These are phyloP conservation scores for Tricharina praecox DNA, from an alignment of 495 filamentous ascomycete genomes.

Conservation along the genomic window DNA sequence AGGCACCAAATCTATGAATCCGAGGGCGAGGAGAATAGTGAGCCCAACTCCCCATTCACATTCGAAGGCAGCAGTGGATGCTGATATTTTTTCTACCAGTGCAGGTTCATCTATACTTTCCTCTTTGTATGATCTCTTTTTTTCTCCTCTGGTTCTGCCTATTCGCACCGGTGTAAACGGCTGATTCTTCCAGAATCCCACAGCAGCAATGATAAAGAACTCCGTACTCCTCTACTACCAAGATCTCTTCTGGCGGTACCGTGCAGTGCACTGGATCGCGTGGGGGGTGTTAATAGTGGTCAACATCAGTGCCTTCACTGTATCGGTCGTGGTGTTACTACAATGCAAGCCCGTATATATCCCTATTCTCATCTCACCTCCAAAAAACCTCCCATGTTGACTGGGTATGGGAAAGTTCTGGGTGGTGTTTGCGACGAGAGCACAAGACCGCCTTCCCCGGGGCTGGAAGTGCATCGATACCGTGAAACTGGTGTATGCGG, in stretches of 20 bases:
- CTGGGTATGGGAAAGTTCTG: neutral
- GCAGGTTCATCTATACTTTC: constrained; percentile 16
- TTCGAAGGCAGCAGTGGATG: too few relatives aligned
- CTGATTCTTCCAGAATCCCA: constrained; percentile 51
- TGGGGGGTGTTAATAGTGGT: constrained; percentile 56
- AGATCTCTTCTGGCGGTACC: constrained; percentile 55
- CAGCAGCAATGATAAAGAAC: constrained; percentile 73
- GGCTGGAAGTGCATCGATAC: constrained; percentile 11
- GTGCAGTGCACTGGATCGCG: constrained; percentile 51
- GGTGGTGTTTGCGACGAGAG: neutral
- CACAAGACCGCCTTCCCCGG: neutral
- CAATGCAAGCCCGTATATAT: constrained; percentile 64
- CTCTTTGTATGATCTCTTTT: constrained; percentile 12
- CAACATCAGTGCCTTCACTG: constrained; percentile 55
- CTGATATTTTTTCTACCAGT: constrained; percentile 6
- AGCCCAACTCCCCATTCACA: neutral
- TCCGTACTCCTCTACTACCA: constrained; percentile 85
- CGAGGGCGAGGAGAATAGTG: neutral
- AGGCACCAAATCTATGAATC: neutral
- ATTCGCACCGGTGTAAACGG: constrained; percentile 5
- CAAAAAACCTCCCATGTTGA: neutral
- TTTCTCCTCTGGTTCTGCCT: neutral
- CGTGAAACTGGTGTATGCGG: constrained; percentile 19
- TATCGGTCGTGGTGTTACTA: constrained; percentile 76
- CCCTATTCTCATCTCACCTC: constrained; percentile 31